These are phyloP conservation scores for Hippophae tibetana DNA, from an alignment of 306 rosid species.

Conservation along the genomic window DNA sequence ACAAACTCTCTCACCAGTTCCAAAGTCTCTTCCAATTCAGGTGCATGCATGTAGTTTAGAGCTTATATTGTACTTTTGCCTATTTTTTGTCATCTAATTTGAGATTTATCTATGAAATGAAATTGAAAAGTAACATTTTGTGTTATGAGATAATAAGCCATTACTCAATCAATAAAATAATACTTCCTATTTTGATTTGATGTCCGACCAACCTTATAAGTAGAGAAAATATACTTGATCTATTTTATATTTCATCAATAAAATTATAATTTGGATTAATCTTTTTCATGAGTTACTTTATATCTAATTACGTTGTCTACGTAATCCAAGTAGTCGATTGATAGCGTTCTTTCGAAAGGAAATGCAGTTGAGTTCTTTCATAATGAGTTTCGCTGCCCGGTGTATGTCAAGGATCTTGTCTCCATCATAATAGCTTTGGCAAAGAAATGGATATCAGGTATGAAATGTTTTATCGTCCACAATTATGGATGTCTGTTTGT, in stretches of 20 bases:
- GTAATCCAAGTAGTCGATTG: slow-evolving; percentile 70
- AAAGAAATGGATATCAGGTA: slow-evolving; percentile 69
- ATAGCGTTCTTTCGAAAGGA: slow-evolving; percentile 60
- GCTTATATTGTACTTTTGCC: slow-evolving; percentile 3
- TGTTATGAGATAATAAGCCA: background rate
- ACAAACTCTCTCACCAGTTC: slow-evolving; percentile 72
- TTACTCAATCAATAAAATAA: too few species aligned
- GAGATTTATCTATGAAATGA: background rate
- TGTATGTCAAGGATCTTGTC: slow-evolving; percentile 74
- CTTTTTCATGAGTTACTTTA: slow-evolving; percentile 1
- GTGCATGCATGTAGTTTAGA: slow-evolving; percentile 20
- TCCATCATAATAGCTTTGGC: slow-evolving; percentile 46
- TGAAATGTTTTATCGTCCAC: slow-evolving; percentile 8
- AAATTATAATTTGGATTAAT: too few species aligned
- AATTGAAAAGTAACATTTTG: background rate
- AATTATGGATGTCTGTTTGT: slow-evolving; percentile 2
- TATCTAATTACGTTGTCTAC: slow-evolving; percentile 14
- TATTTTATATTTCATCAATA: too few species aligned
- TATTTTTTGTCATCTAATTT: background rate
- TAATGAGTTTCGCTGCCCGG: slow-evolving; percentile 84
- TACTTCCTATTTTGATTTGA: too few species aligned
- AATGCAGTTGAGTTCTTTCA: slow-evolving; percentile 51
- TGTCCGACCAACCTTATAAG: too few species aligned
- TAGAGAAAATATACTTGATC: too few species aligned
- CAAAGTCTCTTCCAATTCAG: slow-evolving; percentile 94